Evolutionary conservation across 2,329 filamentous ascomycete genomes (phyloP).

Genomic region (Phaeosphaeriaceae sp.): DNA sequence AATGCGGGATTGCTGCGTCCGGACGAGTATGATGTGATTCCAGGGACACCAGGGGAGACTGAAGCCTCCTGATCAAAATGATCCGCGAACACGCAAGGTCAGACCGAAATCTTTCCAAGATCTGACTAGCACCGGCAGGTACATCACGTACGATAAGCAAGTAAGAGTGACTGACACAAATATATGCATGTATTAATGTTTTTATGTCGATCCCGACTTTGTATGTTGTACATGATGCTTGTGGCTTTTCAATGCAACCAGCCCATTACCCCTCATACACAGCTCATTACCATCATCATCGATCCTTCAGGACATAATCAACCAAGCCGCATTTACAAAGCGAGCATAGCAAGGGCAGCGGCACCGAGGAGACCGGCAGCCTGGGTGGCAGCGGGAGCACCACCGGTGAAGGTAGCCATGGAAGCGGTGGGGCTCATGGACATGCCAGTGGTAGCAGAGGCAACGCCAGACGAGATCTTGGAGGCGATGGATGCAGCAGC

Average conservation of each 20-base stretch:
- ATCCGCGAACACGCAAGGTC: background rate
- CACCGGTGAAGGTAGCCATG: slow-evolving; percentile 39
- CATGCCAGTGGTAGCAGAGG: slow-evolving; percentile 12
- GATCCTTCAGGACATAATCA: background rate
- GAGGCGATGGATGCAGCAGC: slow-evolving; percentile 19
- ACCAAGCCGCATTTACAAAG: slow-evolving; percentile 36
- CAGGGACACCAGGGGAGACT: background rate
- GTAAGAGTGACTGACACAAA: background rate
- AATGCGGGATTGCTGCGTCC: background rate
- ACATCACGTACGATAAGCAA: background rate
- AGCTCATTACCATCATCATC: slow-evolving; percentile 4
- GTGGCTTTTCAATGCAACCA: background rate
- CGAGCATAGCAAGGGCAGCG: slow-evolving; percentile 45
- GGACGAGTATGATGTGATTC: background rate
- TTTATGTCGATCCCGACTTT: background rate
- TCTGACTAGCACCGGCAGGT: too few relatives aligned
- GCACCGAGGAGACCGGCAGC: slow-evolving; percentile 45
- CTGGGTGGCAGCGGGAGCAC: slow-evolving; percentile 41
- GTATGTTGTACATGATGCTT: slow-evolving; percentile 3
- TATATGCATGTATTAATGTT: background rate
- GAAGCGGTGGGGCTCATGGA: background rate
- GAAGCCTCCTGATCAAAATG: background rate
- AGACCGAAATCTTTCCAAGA: too few relatives aligned
- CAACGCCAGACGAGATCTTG: slow-evolving; percentile 14
- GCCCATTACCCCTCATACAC: background rate